Conservation (phyloP, 2,329 filamentous ascomycete genomes). For the Cercospora canescens region DNA sequence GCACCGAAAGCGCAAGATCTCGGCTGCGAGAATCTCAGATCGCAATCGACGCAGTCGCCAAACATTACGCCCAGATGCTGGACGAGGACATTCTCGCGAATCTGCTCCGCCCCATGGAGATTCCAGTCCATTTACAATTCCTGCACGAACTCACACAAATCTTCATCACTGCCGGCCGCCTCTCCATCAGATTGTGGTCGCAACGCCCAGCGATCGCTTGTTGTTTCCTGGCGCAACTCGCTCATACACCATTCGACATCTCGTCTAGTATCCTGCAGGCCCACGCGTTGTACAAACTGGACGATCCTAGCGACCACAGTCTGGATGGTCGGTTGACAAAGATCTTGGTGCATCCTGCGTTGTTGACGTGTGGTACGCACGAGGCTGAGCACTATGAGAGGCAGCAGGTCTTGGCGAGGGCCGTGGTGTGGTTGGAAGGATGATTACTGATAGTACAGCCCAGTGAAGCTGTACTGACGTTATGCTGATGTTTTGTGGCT, state of each 20-base stretch:
- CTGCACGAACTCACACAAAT: neutral
- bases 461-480: neutral
- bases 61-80: neutral
- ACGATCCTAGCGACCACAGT: neutral
- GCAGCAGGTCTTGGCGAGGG: neutral
- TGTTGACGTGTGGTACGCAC: neutral
- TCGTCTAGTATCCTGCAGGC: neutral
- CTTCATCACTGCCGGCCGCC: neutral
- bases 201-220: neutral
- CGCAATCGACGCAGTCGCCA: neutral
- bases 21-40: neutral
- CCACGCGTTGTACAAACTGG: neutral
- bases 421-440: neutral
- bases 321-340: neutral
- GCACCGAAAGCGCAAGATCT: neutral
- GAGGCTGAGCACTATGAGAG: neutral
- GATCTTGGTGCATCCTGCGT: neutral
- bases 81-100: neutral
- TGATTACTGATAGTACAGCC: neutral
- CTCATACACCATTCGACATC: neutral
- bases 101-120: neutral
- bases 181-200: neutral
- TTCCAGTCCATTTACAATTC: neutral
- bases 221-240: neutral
- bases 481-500: neutral